phyloP scores from a whole-genome alignment of 129 eudicot genomes.

The Apium graveolens region DNA sequence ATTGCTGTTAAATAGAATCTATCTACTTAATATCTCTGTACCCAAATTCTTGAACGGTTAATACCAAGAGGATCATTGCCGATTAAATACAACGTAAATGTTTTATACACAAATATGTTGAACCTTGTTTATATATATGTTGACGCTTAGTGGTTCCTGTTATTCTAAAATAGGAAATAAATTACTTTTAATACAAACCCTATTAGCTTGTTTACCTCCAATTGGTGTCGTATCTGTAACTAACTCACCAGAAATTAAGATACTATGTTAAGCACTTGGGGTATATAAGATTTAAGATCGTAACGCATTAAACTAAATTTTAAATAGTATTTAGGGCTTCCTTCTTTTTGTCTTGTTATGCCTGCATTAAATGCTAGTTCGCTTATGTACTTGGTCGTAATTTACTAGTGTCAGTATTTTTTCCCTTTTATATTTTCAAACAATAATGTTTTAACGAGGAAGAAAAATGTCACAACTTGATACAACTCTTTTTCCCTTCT shows the following conservation, averaged over 20 bases:
- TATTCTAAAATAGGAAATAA: not conserved
- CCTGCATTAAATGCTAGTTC: not conserved
- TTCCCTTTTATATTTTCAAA: not conserved
- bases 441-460: not conserved
- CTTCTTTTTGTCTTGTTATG: slow-evolving; percentile 1
- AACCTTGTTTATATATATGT: not conserved
- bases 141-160: not conserved
- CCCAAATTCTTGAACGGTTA: not conserved
- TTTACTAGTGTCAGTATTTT: not conserved
- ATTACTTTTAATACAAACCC: not conserved
- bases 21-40: not conserved
- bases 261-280: not conserved
- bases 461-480: not conserved
- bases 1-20: not conserved
- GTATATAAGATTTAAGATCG: not conserved
- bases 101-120: not conserved
- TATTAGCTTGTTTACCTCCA: not conserved
- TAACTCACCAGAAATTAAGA: not conserved
- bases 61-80: not conserved
- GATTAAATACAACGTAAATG: not conserved
- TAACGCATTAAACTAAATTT: not conserved
- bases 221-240: not conserved
- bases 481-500: not conserved
- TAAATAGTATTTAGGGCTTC: not conserved
- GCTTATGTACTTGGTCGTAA: not conserved